Percentiles rank a stretch among this genome's conserved stretches.
phyloP scores from a whole-genome alignment of 2,329 filamentous ascomycete species.

The Talaromyces verruculosus region DNA sequence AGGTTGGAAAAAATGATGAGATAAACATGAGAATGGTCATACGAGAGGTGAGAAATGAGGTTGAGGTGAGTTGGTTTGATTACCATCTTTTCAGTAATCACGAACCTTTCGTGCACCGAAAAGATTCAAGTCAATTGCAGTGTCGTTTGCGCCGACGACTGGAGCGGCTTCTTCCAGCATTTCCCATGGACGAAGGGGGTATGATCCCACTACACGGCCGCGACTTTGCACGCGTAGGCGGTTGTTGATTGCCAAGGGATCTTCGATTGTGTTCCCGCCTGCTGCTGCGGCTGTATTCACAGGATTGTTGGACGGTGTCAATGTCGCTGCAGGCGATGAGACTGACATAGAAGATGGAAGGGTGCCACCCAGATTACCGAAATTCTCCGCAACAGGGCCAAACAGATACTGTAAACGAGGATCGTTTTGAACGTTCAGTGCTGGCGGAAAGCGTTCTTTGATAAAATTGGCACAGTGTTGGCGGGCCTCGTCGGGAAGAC shows the following conservation, averaged over 20 bases:
- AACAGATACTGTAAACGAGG: conserved; percentile 44
- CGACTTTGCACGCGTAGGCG: conserved; percentile 41
- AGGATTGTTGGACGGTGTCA: conserved; percentile 29
- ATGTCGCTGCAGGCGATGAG: conserved; percentile 33
- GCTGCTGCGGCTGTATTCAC: conserved; percentile 24
- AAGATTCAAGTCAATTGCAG: conserved; percentile 43
- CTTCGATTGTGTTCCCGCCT: conserved; percentile 27
- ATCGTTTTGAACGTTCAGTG: conserved; percentile 41
- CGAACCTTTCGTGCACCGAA: conserved; percentile 43
- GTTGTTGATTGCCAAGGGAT: conserved; percentile 30
- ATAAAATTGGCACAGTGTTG: conserved; percentile 45
- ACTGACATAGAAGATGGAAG: conserved; percentile 27
- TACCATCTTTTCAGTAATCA: conserved; percentile 23
- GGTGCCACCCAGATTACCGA: conserved; percentile 17
- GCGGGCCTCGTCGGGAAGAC: conserved; percentile 46
- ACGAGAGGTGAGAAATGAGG: neutral
- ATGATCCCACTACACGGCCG: conserved; percentile 37
- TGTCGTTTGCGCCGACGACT: conserved; percentile 46
- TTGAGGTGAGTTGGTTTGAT: neutral
- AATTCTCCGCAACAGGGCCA: conserved; percentile 36
- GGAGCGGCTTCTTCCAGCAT: conserved; percentile 48
- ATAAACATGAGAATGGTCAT: neutral
- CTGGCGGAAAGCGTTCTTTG: conserved; percentile 44
- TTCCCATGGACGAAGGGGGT: conserved; percentile 45
- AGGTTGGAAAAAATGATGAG: neutral